Evolutionary conservation across 257 asterid genomes (phyloP).

Genomic region (Penstemon barbatus): DNA sequence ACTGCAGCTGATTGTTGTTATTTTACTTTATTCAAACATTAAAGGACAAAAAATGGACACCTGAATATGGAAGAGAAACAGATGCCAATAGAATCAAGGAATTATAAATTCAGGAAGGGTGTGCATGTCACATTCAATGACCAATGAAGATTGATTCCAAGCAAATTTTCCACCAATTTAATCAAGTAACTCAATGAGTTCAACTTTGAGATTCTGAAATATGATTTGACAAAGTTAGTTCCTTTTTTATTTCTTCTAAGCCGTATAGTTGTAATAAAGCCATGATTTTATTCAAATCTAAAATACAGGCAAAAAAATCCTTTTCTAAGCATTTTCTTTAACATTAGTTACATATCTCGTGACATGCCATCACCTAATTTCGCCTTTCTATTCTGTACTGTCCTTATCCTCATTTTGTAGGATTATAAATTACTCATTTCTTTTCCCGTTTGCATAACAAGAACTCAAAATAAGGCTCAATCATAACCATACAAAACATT

Average conservation of each 20-base stretch:
- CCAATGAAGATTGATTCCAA: not conserved
- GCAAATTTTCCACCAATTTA: conserved; percentile 10
- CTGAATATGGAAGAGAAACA: conserved; percentile 27
- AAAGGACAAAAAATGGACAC: conserved; percentile 24
- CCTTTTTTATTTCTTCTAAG: not conserved
- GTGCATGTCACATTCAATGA: not conserved
- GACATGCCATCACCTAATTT: too few species aligned
- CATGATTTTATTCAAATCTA: not conserved
- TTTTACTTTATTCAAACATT: conserved; percentile 13
- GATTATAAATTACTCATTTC: not conserved
- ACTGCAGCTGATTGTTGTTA: conserved; percentile 9
- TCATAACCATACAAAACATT: too few species aligned
- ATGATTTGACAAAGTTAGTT: not conserved
- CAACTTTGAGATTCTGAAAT: too few species aligned
- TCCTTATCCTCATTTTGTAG: not conserved
- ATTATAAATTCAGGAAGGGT: conserved; percentile 13
- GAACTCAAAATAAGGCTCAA: too few species aligned
- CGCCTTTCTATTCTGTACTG: not conserved
- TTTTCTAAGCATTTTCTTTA: not conserved
- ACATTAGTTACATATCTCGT: too few species aligned
- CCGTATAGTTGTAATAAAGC: not conserved
- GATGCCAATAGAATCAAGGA: conserved; percentile 26
- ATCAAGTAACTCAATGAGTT: not conserved
- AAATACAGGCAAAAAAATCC: too few species aligned
- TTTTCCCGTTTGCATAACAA: too few species aligned